Percentiles rank a stretch among this genome's conserved stretches.
Conservation (phyloP, 2,329 filamentous ascomycete species). For the Cercospora citrullina region DNA sequence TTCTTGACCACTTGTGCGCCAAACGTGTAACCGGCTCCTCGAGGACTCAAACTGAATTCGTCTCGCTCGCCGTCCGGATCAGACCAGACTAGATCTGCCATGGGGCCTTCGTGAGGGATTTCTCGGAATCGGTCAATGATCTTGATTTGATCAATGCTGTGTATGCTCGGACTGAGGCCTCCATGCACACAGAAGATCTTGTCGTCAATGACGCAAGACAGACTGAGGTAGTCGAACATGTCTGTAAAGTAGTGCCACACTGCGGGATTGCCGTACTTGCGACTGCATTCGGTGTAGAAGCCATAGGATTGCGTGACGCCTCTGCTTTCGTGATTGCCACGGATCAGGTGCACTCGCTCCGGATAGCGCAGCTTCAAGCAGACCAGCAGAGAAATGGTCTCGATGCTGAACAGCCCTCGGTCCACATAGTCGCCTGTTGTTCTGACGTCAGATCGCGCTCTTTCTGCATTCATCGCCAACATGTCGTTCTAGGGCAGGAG, state of each 20-base stretch:
- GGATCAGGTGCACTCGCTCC: slow-evolving; percentile 90
- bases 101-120: slow-evolving; percentile 96
- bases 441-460: slow-evolving; percentile 7
- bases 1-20: slow-evolving; percentile 97
- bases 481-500: background rate
- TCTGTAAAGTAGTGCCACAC: slow-evolving; percentile 99
- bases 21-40: slow-evolving; percentile 95
- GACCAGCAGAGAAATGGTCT: slow-evolving; percentile 96
- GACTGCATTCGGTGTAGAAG: slow-evolving; percentile 96
- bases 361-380: slow-evolving; percentile 97
- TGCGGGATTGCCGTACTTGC: slow-evolving; percentile 97
- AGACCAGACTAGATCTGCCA: slow-evolving; percentile 99
- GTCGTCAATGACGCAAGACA: slow-evolving; percentile 97
- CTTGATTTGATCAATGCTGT: slow-evolving; percentile 99
- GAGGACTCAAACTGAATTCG: slow-evolving; percentile 90
- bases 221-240: slow-evolving; percentile 98
- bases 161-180: slow-evolving; percentile 71
- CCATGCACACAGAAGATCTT: slow-evolving; percentile 99
- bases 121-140: slow-evolving; percentile 98
- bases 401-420: slow-evolving; percentile 96
- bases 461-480: background rate
- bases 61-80: slow-evolving; percentile 97
- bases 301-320: slow-evolving; percentile 98
- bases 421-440: slow-evolving; percentile 70
- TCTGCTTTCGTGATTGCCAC: slow-evolving; percentile 95